These are phyloP conservation scores for Posidonia oceanica DNA, from an alignment of 116 monocot species.

Conservation along the genomic window DNA sequence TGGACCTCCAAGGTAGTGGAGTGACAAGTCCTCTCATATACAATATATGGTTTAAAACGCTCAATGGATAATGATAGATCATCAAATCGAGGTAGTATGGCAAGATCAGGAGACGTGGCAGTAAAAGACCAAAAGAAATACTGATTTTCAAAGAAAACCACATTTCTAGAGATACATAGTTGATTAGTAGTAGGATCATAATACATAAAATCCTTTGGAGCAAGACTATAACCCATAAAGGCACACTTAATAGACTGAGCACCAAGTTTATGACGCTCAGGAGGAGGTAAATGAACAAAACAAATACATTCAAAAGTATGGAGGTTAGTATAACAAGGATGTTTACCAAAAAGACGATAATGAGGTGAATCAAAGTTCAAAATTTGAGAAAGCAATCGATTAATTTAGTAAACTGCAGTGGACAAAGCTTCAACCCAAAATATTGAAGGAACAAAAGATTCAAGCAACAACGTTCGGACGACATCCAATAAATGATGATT, in stretches of 20 bases:
- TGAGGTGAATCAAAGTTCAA: too few relatives aligned
- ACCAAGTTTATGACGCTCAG: background rate
- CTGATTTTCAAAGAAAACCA: conserved; percentile 1
- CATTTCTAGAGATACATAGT: too few relatives aligned
- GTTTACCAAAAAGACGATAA: too few relatives aligned
- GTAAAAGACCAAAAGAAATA: background rate
- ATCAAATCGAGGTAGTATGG: background rate
- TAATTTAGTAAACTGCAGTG: too few relatives aligned
- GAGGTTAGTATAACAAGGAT: too few relatives aligned
- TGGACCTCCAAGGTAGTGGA: background rate
- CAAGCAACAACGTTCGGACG: background rate
- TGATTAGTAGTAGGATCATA: background rate
- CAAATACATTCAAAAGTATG: background rate
- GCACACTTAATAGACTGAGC: background rate
- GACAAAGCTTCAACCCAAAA: too few relatives aligned
- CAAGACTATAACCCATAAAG: background rate
- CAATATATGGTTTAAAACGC: background rate
- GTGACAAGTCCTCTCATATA: background rate
- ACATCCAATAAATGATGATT: too few relatives aligned
- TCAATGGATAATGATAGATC: background rate
- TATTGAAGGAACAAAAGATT: too few relatives aligned
- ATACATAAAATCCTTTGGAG: background rate
- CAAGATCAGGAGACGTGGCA: background rate
- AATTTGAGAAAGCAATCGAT: too few relatives aligned
- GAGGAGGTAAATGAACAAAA: conserved; percentile 5